Conservation (phyloP, 2,329 filamentous ascomycete species). For the Metarhizium robertsii region DNA sequence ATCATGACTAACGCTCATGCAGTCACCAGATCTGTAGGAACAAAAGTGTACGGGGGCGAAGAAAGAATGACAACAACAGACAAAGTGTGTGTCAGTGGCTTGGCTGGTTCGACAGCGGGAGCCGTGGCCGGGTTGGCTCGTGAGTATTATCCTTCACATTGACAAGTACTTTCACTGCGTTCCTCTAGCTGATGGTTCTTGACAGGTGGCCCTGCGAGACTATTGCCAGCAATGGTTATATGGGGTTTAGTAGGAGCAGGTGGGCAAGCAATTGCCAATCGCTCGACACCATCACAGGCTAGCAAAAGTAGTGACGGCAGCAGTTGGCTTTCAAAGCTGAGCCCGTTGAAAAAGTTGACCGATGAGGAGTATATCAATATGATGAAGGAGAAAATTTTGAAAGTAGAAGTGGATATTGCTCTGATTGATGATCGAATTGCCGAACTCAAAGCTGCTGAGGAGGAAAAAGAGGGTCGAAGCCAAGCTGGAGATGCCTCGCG, state of each 20-base stretch:
- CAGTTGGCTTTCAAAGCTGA: slow-evolving; percentile 52
- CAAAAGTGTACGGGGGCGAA: slow-evolving; percentile 39
- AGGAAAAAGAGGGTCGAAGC: neutral
- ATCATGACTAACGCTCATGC: neutral
- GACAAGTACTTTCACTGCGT: neutral
- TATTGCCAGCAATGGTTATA: slow-evolving; percentile 40
- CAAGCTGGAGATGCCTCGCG: neutral
- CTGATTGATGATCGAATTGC: slow-evolving; percentile 67
- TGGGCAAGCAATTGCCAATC: slow-evolving; percentile 29
- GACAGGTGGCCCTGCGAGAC: slow-evolving; percentile 41
- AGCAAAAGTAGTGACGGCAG: slow-evolving; percentile 24
- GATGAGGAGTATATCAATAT: slow-evolving; percentile 66
- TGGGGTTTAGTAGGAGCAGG: slow-evolving; percentile 34
- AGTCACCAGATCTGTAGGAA: slow-evolving; percentile 40
- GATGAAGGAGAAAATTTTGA: slow-evolving; percentile 61
- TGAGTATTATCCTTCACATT: slow-evolving; percentile 23
- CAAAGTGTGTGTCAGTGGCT: slow-evolving; percentile 55
- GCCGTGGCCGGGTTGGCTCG: slow-evolving; percentile 47
- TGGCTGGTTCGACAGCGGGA: slow-evolving; percentile 63
- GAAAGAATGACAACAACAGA: slow-evolving; percentile 47
- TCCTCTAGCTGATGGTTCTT: slow-evolving; percentile 10
- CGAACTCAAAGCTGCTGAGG: slow-evolving; percentile 16
- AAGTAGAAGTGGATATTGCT: slow-evolving; percentile 67
- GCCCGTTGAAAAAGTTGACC: slow-evolving; percentile 59
- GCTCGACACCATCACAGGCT: slow-evolving; percentile 14